Base-by-base conservation (phyloP, 495 filamentous ascomycete species). In the Jackrogersella minutella region DNA sequence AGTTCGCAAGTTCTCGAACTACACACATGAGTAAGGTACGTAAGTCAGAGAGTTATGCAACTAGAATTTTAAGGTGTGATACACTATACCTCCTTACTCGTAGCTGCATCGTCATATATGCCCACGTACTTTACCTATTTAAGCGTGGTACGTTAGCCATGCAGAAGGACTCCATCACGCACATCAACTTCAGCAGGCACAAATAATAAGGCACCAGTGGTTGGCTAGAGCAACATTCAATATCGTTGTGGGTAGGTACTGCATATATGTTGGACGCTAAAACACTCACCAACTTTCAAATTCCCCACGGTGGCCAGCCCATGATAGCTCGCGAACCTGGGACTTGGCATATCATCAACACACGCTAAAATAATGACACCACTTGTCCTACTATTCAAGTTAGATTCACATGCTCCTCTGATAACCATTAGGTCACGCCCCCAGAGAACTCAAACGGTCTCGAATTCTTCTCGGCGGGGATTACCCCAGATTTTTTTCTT, bases 401-500 rank as follows among this genome's bases (percentile, higher is more conserved):
- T 68, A 62, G 64, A 17, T 49, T 54, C 46, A 14, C 14, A 16
- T 33, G 13, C 31, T 33, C 43, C 66, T 17, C 21, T 14, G 26
- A 31, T 16, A 14, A 62, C 50, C 9, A 19, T 40, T 53, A 36
- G 49, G 61, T 40, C 50, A 51, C 49, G 30, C 44, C 46, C 17
- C 43, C 26, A 28, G 44, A 33, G 43, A 10, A 41, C 10, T 37
- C 9, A 37, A 47, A 28, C 7, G 47, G 40, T 62, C 65, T 47
- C 59, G 59, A 59, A 54, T 58, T 46, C 43, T 52, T 44, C 22
- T 22, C 33, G 21, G 30, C 43, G 50, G 63, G 54, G 16, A 33
- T 69, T 65, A 64, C 66, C 66, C 66, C 66, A 65, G 66, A 37
- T 69, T 69, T 69, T 43, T 30, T 13, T 7, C n/a, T n/a, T n/a